Evolutionary conservation across 805 yeast species (phyloP).

Genomic region (Metschnikowia noctiluminum): DNA sequence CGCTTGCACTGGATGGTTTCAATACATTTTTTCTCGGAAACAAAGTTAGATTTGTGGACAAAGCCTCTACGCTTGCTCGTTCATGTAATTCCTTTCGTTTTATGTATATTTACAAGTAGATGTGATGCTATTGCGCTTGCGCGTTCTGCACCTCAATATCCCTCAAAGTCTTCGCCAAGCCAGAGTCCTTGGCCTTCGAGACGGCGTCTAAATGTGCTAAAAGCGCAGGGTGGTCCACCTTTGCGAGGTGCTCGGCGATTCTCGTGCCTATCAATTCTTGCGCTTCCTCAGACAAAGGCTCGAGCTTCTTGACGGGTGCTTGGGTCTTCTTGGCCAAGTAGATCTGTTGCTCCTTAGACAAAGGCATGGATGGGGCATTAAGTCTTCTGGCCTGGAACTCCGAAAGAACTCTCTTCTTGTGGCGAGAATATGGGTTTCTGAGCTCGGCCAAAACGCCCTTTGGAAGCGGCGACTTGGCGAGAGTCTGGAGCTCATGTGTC

Average conservation of each 20-base stretch:
- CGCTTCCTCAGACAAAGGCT: constrained; percentile 48
- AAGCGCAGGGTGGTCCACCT: constrained; percentile 34
- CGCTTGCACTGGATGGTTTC: too few relatives aligned
- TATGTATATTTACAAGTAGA: constrained; percentile 13
- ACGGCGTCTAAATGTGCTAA: constrained; percentile 39
- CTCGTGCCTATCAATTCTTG: constrained; percentile 52
- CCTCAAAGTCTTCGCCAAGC: constrained; percentile 28
- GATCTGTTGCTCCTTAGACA: constrained; percentile 58
- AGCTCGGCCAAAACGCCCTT: constrained; percentile 59
- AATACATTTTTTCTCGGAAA: too few relatives aligned
- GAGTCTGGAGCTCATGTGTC: constrained; percentile 67
- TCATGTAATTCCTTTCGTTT: background rate
- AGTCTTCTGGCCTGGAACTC: constrained; percentile 60
- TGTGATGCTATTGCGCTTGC: constrained; percentile 1
- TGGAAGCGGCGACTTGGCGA: constrained; percentile 70
- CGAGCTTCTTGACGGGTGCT: constrained; percentile 33
- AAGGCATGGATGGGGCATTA: constrained; percentile 75
- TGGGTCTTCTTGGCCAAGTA: constrained; percentile 51
- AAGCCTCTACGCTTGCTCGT: background rate
- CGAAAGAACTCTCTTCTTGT: constrained; percentile 52
- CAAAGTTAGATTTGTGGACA: background rate
- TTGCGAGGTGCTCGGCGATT: constrained; percentile 40
- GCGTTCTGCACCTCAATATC: constrained; percentile 16
- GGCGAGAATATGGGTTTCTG: constrained; percentile 73
- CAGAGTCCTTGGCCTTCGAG: constrained; percentile 27